Evolutionary conservation across 306 rosid species (phyloP).

Genomic region (Quercus rubra): DNA sequence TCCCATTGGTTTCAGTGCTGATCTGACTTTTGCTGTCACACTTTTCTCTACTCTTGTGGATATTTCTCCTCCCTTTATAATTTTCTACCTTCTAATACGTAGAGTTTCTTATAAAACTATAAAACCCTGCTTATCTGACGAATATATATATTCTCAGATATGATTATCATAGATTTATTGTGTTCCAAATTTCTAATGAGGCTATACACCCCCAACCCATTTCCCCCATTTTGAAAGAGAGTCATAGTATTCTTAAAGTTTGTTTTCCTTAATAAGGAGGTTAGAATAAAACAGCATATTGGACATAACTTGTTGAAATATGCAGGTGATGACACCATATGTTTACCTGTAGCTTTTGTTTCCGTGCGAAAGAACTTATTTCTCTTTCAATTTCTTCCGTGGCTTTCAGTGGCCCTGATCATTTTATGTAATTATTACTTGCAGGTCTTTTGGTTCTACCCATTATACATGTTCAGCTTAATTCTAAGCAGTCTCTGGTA

Average conservation of each 20-base stretch:
- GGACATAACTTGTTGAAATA: not conserved
- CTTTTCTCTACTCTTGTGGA: not conserved
- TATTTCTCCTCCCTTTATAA: not conserved
- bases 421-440: constrained; percentile 11
- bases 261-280: not conserved
- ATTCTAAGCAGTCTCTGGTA: constrained; percentile 85
- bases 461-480: constrained; percentile 77
- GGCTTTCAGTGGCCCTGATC: constrained; percentile 8
- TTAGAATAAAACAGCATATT: not conserved
- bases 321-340: not conserved
- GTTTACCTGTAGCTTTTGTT: not conserved
- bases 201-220: not conserved
- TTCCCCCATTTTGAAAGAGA: not conserved
- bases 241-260: not conserved
- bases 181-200: not conserved
- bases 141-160: not conserved
- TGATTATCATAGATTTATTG: not conserved
- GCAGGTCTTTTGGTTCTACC: constrained; percentile 90
- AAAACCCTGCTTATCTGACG: not conserved
- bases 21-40: not conserved
- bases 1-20: not conserved
- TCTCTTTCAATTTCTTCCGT: constrained; percentile 9
- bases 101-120: not conserved
- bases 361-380: not conserved
- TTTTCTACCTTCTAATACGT: not conserved